phyloP scores from a whole-genome alignment of 225 moss, liverwort and hornwort species.

The Marchantia paleacea region DNA sequence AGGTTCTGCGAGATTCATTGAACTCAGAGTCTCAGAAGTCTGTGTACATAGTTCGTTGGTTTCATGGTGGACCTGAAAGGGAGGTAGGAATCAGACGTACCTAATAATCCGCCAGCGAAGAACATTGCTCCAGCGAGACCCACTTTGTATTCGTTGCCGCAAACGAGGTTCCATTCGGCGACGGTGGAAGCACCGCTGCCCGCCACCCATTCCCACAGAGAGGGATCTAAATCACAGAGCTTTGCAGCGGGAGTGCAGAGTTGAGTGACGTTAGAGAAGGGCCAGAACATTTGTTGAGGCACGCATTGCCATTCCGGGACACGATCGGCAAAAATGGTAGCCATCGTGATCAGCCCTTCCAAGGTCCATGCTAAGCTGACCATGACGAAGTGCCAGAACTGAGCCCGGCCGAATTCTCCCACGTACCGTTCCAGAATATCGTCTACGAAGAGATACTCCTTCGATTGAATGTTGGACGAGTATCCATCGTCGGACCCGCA shows the following conservation, averaged over 20 bases:
- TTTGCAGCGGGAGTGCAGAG: constrained; percentile 49
- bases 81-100: background rate
- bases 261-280: background rate
- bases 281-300: background rate
- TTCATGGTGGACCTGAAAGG: no score
- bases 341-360: constrained; percentile 57
- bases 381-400: constrained; percentile 63
- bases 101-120: constrained; percentile 48
- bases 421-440: constrained; percentile 66
- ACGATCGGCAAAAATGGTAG: constrained; percentile 71
- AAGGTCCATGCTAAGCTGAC: constrained; percentile 73
- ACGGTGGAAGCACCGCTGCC: constrained; percentile 53
- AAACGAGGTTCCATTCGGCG: constrained; percentile 70
- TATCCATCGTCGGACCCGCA: no score
- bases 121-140: constrained; percentile 61
- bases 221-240: constrained; percentile 58
- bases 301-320: constrained; percentile 64
- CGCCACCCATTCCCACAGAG: constrained; percentile 66
- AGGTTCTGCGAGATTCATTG: no score
- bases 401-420: constrained; percentile 74
- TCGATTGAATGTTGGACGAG: no score
- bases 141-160: constrained; percentile 77
- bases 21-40: no score
- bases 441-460: constrained; percentile 37
- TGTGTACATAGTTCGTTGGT: no score